These are phyloP conservation scores for Candida glucosophila DNA, from an alignment of 1,139 yeast genomes.

Conservation along the genomic window DNA sequence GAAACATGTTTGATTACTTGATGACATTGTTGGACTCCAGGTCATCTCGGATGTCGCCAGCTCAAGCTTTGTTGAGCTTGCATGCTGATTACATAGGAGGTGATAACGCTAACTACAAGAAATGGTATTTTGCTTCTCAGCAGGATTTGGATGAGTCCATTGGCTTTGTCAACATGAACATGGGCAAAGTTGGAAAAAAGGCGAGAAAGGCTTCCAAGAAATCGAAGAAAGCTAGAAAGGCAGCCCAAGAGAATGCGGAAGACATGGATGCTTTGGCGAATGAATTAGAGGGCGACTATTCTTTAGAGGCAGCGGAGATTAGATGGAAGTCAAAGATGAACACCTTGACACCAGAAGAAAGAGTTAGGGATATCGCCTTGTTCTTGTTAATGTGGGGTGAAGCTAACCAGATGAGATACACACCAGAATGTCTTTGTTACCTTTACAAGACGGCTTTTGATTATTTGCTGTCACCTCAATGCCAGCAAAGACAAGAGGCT, in stretches of 20 bases:
- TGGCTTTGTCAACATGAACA: constrained; percentile 52
- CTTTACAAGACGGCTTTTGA: constrained; percentile 90
- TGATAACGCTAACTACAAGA: constrained; percentile 33
- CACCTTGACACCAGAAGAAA: constrained; percentile 48
- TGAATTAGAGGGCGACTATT: constrained; percentile 82
- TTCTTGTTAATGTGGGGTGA: constrained; percentile 93
- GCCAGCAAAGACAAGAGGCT: constrained; percentile 84
- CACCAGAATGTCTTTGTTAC: constrained; percentile 88
- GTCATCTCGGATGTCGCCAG: constrained; percentile 94
- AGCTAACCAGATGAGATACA: constrained; percentile 93
- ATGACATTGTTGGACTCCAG: constrained; percentile 92
- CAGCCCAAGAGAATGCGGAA: constrained; percentile 41
- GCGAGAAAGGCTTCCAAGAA: constrained; percentile 47
- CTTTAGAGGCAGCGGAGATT: constrained; percentile 43
- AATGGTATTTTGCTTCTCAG: constrained; percentile 38
- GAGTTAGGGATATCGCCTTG: constrained; percentile 84
- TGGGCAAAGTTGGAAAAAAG: constrained; percentile 58
- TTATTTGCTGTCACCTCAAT: constrained; percentile 77
- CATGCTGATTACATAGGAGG: constrained; percentile 86
- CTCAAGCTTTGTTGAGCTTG: constrained; percentile 82
- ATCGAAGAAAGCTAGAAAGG: constrained; percentile 57
- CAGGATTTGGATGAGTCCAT: constrained; percentile 32
- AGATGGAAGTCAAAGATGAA: constrained; percentile 47
- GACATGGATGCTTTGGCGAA: constrained; percentile 51
- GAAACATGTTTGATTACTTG: constrained; percentile 94